Evolutionary conservation across 306 rosid species (phyloP), one percentile per base, ranked within the genome.

Genomic region (Calophaca sinica): DNA sequence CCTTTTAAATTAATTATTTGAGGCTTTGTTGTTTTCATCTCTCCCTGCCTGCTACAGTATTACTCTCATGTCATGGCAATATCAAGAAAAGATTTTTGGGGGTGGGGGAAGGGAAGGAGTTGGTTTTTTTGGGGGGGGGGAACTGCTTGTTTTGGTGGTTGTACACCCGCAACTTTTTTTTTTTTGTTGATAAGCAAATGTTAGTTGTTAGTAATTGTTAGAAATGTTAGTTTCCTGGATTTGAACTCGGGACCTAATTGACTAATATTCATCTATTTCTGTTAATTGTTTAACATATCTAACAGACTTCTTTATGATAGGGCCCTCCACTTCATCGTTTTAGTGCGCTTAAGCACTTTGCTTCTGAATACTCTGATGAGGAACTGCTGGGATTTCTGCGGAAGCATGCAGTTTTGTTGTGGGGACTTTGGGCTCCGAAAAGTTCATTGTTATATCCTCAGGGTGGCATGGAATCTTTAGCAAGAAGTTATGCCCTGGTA

Each of bases 351-450:
- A 88, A 86, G 87, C 92, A 94, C 86, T 85, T 76, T 82, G 97
- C 89, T 80, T 88, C 88, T 55, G 96, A 88, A 52, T 83, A 73
- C 79, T 83, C 86, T 3, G 82, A 68, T 9, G 88, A 89, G 60
- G 84, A 89, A 65, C 78, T 92, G 52, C 48, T 92, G 60, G 82
- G 59, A 76, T 85, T 80, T 68, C 92, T 94, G 81, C 92, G 86
- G 84, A 66, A 65, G 58, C 82, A 89, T 57, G 96, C 96, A 65
- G 15, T 72, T 28, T 82, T 86, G 53, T 64, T 90, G 52, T 88
- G 86, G 75, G 99, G 94, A 76, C 89, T 86, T 31, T 94, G 99
- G 99, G 81, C 85, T 82, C 88, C 90, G 58, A 92, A 84, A 87
- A 82, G 88, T 83, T 12, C 53, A 41, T 79, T 91, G 65, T 39